These are phyloP conservation scores for Pleurozium schreberi DNA, from an alignment of 225 moss, liverwort and hornwort genomes.

Conservation along the genomic window DNA sequence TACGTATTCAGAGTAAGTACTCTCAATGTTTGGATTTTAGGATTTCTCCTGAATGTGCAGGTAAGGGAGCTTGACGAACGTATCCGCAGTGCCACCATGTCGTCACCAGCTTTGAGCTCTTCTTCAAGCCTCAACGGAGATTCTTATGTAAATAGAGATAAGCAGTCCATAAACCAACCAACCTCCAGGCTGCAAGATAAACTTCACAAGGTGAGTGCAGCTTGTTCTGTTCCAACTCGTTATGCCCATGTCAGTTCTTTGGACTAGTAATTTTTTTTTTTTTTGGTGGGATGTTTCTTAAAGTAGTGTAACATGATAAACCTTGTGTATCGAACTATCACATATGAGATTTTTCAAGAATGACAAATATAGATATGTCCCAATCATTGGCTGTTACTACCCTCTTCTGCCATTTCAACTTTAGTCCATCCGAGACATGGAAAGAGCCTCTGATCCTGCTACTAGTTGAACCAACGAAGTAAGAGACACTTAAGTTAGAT, in stretches of 20 bases:
- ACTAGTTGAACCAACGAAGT: not conserved
- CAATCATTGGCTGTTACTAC: not conserved
- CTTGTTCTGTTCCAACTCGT: not conserved
- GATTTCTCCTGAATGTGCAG: slow-evolving; percentile 5
- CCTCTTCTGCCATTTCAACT: not conserved
- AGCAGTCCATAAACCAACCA: not conserved
- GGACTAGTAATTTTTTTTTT: not conserved
- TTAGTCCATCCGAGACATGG: not conserved
- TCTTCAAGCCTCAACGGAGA: slow-evolving; percentile 12
- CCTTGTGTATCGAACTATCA: not conserved
- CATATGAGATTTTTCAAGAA: not conserved
- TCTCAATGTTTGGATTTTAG: not conserved
- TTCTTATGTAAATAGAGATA: not conserved
- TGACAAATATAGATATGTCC: not conserved
- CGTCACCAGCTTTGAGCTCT: slow-evolving; percentile 41
- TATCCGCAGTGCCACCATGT: slow-evolving; percentile 37
- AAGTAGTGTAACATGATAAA: not conserved
- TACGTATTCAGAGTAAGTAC: not conserved
- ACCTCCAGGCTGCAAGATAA: slow-evolving; percentile 3
- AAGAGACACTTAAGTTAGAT: not conserved
- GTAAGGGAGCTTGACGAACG: slow-evolving; percentile 49
- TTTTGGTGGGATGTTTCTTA: not conserved
- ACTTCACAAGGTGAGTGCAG: slow-evolving; percentile 8
- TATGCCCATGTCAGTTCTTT: not conserved
- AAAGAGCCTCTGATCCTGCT: not conserved